Evolutionary conservation across 345 rosid species (phyloP).

Genomic region (Eucalyptus virginea): DNA sequence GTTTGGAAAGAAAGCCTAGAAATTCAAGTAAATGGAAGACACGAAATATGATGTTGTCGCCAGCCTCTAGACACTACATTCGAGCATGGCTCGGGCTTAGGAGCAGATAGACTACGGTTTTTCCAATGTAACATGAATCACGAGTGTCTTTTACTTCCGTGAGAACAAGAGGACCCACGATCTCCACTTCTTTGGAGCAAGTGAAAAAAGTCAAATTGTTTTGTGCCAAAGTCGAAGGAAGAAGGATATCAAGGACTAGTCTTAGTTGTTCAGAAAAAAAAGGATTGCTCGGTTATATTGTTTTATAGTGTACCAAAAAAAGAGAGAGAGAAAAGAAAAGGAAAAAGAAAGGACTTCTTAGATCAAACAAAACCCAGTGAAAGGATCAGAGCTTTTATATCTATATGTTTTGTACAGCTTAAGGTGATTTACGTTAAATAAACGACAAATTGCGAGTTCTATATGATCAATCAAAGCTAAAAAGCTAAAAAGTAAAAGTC

Average conservation of each 20-base stretch:
- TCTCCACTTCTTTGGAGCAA: not conserved
- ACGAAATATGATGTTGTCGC: not conserved
- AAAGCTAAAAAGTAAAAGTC: not conserved
- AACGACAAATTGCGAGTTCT: not conserved
- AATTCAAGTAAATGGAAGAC: not conserved
- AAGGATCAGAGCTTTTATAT: not conserved
- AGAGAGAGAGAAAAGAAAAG: not conserved
- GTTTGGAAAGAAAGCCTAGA: not conserved
- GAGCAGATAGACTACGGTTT: not conserved
- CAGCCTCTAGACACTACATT: not conserved
- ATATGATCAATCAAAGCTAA: not conserved
- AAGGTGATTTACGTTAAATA: not conserved
- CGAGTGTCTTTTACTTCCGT: not conserved
- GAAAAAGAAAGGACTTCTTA: not conserved
- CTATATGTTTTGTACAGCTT: not conserved
- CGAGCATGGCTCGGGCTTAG: not conserved
- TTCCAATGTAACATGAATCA: not conserved
- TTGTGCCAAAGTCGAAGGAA: not conserved
- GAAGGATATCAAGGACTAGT: not conserved
- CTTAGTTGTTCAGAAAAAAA: not conserved
- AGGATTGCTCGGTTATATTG: not conserved
- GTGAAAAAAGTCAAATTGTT: not conserved
- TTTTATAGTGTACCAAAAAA: not conserved
- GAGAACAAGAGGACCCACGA: not conserved
- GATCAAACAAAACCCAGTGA: not conserved